Base-by-base conservation (phyloP, 768 basidiomycete genomes). In the Tephrocybe sp. region DNA sequence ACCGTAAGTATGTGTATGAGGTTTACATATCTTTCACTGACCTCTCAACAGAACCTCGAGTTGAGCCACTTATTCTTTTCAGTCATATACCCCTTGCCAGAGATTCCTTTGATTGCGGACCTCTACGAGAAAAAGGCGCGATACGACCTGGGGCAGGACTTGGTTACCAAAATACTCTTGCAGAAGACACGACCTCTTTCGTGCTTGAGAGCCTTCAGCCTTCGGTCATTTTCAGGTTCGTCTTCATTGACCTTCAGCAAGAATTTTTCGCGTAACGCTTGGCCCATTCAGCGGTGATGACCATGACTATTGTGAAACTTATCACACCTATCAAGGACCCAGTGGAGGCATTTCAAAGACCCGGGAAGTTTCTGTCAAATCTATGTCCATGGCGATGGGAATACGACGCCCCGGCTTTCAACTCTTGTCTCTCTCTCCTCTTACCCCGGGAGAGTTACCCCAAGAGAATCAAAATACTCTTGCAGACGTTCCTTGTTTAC, bases 281-380 rank as follows among this genome's bases (percentile, higher is more conserved):
- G 57, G 46, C 57, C 49, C 40, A 26, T 46, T 36, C 53, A 92
- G 90, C 58, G 96, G 92, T 5, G 93, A 98, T 66, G 94, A 98
- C 62, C 94, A 97, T 64, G 96, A 98, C 61, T 92, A 95, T 57
- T 98, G 96, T 67, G 90, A 90, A 71, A 82, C 84, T 61, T 72
- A 65, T 57, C 68, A 55, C 63, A 66, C 47, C 55, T 54, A 48
- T 44, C 41, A 48, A 47, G 53, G 53, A 4, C 7, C 26, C n/a
- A 52, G 52, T 32, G 58, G 53, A 31, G 60, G 60, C 32, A 31
- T 55, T 14, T 59, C 64, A 20, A 66, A 66, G 32, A 70, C 82
- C 11, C 78, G 76, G 45, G 95, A 98, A 69, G 77, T 95, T 16
- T 89, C 92, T 0, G 80, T 98, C 61, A 97, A 93, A 65, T 87